phyloP scores from a whole-genome alignment of 495 filamentous ascomycete species.

The Bathelium albidoporum region DNA sequence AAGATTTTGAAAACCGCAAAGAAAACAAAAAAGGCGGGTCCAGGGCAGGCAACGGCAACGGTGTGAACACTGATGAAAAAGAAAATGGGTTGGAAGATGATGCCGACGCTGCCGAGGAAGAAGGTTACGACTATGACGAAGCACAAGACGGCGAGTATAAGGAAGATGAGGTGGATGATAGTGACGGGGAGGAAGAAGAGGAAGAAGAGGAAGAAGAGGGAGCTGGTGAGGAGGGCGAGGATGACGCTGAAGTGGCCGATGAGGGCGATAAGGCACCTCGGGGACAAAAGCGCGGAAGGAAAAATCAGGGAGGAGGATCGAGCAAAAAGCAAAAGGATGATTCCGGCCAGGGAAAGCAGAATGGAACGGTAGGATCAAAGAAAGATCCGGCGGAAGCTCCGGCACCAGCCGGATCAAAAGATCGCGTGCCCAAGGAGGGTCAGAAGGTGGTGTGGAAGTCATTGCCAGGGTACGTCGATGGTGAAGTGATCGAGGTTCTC shows the following conservation, averaged over 20 bases:
- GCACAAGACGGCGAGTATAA: constrained; percentile 17
- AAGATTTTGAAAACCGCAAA: constrained; percentile 20
- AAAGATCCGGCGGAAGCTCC: constrained; percentile 19
- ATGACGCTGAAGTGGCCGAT: constrained; percentile 13
- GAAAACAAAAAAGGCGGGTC: constrained; percentile 7
- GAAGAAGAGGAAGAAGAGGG: constrained; percentile 18
- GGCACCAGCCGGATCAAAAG: constrained; percentile 23
- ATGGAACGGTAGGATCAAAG: constrained; percentile 18
- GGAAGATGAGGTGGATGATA: constrained; percentile 10
- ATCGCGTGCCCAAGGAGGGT: constrained; percentile 26
- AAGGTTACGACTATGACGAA: constrained; percentile 11
- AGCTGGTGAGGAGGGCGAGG: constrained; percentile 15
- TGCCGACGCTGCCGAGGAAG: constrained; percentile 11
- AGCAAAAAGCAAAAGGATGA: constrained; percentile 27
- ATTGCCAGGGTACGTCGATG: constrained; percentile 27
- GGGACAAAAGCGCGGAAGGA: constrained; percentile 23
- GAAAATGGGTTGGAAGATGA: constrained; percentile 13
- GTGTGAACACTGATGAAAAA: constrained; percentile 8
- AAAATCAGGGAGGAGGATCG: background rate
- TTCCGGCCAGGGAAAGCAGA: constrained; percentile 11
- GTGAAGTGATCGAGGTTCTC: constrained; percentile 26
- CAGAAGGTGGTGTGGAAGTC: constrained; percentile 28
- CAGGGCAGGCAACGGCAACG: constrained; percentile 4
- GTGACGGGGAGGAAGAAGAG: constrained; percentile 18
- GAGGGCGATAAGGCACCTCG: constrained; percentile 17